Conservation (phyloP, 768 basidiomycete species). For the Mycena capillaripes region DNA sequence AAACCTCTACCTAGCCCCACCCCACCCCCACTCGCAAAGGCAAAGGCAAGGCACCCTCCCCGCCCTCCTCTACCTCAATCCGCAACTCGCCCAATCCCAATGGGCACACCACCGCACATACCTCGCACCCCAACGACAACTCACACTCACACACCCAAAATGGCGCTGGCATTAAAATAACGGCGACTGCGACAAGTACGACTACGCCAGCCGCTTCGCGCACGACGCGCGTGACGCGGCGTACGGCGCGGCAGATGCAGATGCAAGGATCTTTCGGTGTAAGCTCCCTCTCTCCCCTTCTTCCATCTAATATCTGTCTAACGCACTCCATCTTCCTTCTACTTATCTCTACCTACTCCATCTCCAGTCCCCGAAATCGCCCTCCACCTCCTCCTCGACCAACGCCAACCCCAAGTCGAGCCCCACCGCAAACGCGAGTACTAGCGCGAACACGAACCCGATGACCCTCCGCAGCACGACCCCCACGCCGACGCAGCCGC, state of each 20-base stretch:
- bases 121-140: too few relatives aligned
- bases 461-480: constrained; percentile 22
- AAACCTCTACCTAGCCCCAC: neutral
- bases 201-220: neutral
- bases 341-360: neutral
- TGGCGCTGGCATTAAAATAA: neutral
- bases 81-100: too few relatives aligned
- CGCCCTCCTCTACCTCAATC: neutral
- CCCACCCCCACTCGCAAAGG: constrained; percentile 15
- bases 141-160: too few relatives aligned
- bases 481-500: neutral
- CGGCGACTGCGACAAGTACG: neutral
- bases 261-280: neutral
- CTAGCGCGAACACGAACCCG: neutral
- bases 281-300: neutral
- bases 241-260: neutral
- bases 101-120: too few relatives aligned
- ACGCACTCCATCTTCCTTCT: neutral
- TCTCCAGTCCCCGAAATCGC: neutral
- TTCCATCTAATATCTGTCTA: too few relatives aligned
- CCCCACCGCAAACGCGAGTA: too few relatives aligned
- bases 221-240: neutral
- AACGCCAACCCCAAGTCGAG: neutral
- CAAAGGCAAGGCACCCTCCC: constrained; percentile 24
- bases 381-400: neutral